phyloP scores from a whole-genome alignment of 768 basidiomycete species.

The Boletus vinaceobasis region DNA sequence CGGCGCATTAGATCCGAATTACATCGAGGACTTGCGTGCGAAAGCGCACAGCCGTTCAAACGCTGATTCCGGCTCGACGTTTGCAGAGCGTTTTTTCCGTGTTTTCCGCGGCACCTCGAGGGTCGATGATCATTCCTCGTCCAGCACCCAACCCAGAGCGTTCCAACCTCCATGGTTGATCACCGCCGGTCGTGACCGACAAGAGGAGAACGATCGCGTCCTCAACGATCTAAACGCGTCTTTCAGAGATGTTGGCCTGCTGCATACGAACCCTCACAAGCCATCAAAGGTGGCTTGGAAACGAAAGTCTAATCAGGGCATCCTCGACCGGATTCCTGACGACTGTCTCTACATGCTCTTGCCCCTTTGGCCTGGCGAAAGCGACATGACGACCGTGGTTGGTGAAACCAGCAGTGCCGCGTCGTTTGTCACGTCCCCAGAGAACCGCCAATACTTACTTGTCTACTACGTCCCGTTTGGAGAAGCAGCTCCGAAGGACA shows the following conservation, averaged over 20 bases:
- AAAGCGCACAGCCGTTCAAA: constrained; percentile 28
- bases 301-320: constrained; percentile 29
- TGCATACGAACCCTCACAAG: constrained; percentile 52
- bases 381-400: constrained; percentile 43
- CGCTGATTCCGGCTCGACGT: constrained; percentile 16
- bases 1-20: constrained; percentile 52
- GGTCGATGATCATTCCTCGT: constrained; percentile 22
- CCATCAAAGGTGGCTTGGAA: constrained; percentile 18
- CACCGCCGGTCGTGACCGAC: constrained; percentile 58
- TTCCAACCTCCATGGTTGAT: constrained; percentile 61
- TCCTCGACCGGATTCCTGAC: constrained; percentile 60
- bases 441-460: constrained; percentile 66
- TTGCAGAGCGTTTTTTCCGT: constrained; percentile 22
- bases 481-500: constrained; percentile 10
- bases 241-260: constrained; percentile 75
- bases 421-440: constrained; percentile 40
- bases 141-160: constrained; percentile 28
- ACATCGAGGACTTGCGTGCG: constrained; percentile 43
- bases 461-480: constrained; percentile 71
- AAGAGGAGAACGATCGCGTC: constrained; percentile 65
- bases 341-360: constrained; percentile 81
- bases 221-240: constrained; percentile 69
- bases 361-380: constrained; percentile 80
- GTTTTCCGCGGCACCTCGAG: constrained; percentile 20
- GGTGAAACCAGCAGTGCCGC: constrained; percentile 23